A percentile compares a stretch with the other conserved stretches of the same genome.
These are phyloP conservation scores for Parathielavia appendiculata DNA, from an alignment of 495 filamentous ascomycete species.

Conservation along the genomic window DNA sequence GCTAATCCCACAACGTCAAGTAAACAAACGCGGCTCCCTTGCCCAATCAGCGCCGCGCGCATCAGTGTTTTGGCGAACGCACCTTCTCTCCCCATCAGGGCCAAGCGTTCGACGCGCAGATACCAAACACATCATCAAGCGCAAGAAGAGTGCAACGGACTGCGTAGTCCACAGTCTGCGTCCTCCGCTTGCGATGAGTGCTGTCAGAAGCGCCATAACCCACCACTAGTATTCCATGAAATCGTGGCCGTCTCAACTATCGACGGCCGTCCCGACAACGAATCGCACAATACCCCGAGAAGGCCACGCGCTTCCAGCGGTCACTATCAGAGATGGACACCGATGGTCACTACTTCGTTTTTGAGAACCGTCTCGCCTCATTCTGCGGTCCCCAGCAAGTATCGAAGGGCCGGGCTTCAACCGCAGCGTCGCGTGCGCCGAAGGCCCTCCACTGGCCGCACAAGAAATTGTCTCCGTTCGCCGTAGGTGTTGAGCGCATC, in stretches of 20 bases:
- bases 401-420: constrained; percentile 64
- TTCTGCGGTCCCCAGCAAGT: constrained; percentile 53
- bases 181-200: not conserved
- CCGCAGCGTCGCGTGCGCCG: constrained; percentile 39
- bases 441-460: constrained; percentile 73
- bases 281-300: not conserved
- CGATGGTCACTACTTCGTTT: constrained; percentile 49
- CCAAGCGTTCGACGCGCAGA: not conserved
- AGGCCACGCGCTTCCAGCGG: constrained; percentile 9
- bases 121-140: not conserved
- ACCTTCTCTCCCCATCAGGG: constrained; percentile 10
- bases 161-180: not conserved
- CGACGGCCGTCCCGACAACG: not conserved
- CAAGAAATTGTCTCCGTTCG: constrained; percentile 55
- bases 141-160: not conserved
- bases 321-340: constrained; percentile 21
- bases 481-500: constrained; percentile 44
- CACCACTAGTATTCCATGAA: not conserved
- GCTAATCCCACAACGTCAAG: constrained; percentile 10
- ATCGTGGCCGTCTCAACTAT: not conserved
- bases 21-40: constrained; percentile 30
- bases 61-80: constrained; percentile 9
- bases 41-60: constrained; percentile 19
- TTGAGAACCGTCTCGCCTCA: constrained; percentile 66
- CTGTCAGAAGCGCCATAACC: not conserved